phyloP scores from a whole-genome alignment of 805 yeast species.

The Yarrowia deformans region DNA sequence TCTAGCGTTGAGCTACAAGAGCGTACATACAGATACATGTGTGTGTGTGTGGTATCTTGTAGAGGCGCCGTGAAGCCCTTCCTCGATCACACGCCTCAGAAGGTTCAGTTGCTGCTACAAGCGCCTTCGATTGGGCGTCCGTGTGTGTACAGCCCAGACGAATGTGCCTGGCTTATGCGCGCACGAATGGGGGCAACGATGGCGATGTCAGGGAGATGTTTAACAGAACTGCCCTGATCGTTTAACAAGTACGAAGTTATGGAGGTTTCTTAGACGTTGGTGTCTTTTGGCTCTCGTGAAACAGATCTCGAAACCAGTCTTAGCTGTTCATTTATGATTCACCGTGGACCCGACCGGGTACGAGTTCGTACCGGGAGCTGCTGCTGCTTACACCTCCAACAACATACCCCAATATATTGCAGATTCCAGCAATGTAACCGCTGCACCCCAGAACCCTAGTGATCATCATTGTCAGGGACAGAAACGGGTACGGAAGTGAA shows the following conservation, averaged over 20 bases:
- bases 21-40: neutral
- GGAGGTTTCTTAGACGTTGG: neutral
- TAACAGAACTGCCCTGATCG: too few relatives aligned
- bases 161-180: slow-evolving; percentile 4
- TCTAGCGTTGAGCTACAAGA: too few relatives aligned
- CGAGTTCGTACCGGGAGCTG: neutral
- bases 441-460: neutral
- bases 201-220: too few relatives aligned
- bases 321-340: neutral
- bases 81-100: neutral
- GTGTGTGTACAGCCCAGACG: neutral
- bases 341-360: neutral
- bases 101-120: slow-evolving; percentile 12
- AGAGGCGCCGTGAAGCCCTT: neutral
- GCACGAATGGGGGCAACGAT: neutral
- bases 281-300: neutral
- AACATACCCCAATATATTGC: neutral
- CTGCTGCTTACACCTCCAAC: neutral
- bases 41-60: neutral
- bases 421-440: neutral
- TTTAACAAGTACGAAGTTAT: too few relatives aligned
- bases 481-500: too few relatives aligned
- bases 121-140: slow-evolving; percentile 1
- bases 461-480: too few relatives aligned
- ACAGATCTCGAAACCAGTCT: neutral